Conservation (phyloP, 768 basidiomycete species). For the Thelephora aurantiotincta region DNA sequence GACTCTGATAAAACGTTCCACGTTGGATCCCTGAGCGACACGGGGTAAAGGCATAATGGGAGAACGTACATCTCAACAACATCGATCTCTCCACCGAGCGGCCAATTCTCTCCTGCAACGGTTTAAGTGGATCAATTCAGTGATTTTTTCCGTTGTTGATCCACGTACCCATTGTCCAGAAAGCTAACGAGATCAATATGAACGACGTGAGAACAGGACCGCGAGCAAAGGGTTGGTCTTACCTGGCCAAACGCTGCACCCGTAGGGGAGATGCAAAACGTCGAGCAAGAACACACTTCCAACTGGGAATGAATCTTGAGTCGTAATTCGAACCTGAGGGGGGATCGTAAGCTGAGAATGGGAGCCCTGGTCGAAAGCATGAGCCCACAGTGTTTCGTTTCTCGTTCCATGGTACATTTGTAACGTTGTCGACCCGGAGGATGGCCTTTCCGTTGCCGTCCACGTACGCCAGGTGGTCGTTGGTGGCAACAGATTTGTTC, state of each 20-base stretch:
- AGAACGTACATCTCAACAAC: conserved; percentile 22
- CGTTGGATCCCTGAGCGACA: not conserved
- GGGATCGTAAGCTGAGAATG: not conserved
- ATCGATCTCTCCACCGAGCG: conserved; percentile 24
- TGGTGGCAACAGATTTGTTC: conserved; percentile 22
- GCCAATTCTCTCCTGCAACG: conserved; percentile 27
- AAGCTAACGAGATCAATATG: not conserved
- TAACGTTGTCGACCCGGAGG: conserved; percentile 61
- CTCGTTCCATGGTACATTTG: conserved; percentile 32
- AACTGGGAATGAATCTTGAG: conserved; percentile 25
- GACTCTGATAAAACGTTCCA: conserved; percentile 16
- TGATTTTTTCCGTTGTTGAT: not conserved
- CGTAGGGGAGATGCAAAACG: conserved; percentile 35
- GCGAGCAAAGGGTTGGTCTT: conserved; percentile 9
- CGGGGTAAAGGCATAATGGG: not conserved
- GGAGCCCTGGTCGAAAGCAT: not conserved
- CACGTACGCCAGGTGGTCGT: conserved; percentile 41
- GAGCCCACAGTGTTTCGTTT: conserved; percentile 44
- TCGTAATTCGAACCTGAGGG: conserved; percentile 29
- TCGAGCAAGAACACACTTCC: conserved; percentile 36
- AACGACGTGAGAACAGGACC: conserved; percentile 10
- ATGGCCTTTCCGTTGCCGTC: conserved; percentile 50
- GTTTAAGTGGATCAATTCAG: conserved; percentile 29
- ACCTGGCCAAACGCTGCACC: conserved; percentile 38
- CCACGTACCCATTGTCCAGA: not conserved